Evolutionary conservation across 1,284 basidiomycete species (phyloP).

Genomic region (Calocybe gambosa): DNA sequence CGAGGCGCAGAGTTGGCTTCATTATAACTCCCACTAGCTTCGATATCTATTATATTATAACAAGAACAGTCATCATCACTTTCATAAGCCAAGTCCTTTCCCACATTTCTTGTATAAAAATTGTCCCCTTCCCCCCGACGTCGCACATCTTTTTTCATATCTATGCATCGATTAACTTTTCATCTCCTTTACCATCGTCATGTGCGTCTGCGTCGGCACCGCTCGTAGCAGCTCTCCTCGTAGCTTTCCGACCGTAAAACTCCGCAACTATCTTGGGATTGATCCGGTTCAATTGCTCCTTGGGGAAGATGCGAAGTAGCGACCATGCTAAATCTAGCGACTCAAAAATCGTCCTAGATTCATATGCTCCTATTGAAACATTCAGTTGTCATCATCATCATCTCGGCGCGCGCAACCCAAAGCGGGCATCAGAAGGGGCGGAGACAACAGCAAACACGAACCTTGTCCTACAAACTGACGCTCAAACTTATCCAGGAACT

Average conservation of each 20-base stretch:
- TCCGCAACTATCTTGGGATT: slow-evolving; percentile 86
- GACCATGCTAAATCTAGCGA: slow-evolving; percentile 98
- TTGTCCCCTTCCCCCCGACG: not conserved
- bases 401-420: not conserved
- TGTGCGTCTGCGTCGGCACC: slow-evolving; percentile 38
- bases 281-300: slow-evolving; percentile 96
- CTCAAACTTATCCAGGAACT: slow-evolving; percentile 94
- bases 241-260: slow-evolving; percentile 77
- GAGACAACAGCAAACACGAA: slow-evolving; percentile 25
- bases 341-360: slow-evolving; percentile 95
- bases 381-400: too few relatives aligned
- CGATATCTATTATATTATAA: not conserved
- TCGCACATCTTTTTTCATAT: slow-evolving; percentile 15
- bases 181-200: slow-evolving; percentile 36
- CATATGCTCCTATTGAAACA: slow-evolving; percentile 85
- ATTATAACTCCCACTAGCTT: not conserved
- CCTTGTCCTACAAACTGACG: slow-evolving; percentile 93
- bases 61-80: slow-evolving; percentile 1
- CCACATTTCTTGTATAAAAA: not conserved
- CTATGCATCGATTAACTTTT: slow-evolving; percentile 54
- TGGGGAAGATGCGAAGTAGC: slow-evolving; percentile 96
- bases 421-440: slow-evolving; percentile 10
- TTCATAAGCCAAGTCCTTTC: not conserved
- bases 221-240: slow-evolving; percentile 52
- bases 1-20: not conserved